Conservation (phyloP, 177 flowering plant genomes). For the Vitis hybrid region DNA sequence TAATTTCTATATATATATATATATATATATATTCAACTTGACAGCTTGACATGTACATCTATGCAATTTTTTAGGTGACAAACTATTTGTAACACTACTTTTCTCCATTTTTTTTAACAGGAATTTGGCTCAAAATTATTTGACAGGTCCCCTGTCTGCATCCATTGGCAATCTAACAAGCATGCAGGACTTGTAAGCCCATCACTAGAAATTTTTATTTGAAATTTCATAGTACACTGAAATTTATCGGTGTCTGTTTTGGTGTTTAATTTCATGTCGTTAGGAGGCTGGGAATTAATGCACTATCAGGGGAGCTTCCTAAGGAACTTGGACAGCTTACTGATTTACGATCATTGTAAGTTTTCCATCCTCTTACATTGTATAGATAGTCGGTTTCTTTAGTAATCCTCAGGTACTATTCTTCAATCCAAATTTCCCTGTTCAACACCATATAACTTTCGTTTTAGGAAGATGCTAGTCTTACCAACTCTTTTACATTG, state of each 20-base stretch:
- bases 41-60: too few species aligned
- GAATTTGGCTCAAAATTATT: constrained; percentile 57
- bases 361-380: background rate
- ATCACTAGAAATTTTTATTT: background rate
- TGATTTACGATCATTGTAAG: constrained; percentile 11
- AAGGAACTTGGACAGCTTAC: constrained; percentile 12
- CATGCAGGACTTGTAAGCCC: constrained; percentile 54
- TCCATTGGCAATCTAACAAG: constrained; percentile 47
- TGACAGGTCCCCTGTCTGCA: constrained; percentile 66
- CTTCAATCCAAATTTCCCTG: background rate
- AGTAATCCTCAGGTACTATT: background rate
- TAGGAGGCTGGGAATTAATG: constrained; percentile 32
- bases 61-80: too few species aligned
- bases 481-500: too few species aligned
- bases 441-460: background rate
- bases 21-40: too few species aligned
- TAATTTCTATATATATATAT: too few species aligned
- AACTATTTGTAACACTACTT: background rate
- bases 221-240: background rate
- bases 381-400: too few species aligned
- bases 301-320: background rate
- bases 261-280: constrained; percentile 16
- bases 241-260: constrained; percentile 12
- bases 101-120: constrained; percentile 23
- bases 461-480: background rate